phyloP scores from a whole-genome alignment of 1,139 yeast genomes.

The Yamadazyma mexicana region DNA sequence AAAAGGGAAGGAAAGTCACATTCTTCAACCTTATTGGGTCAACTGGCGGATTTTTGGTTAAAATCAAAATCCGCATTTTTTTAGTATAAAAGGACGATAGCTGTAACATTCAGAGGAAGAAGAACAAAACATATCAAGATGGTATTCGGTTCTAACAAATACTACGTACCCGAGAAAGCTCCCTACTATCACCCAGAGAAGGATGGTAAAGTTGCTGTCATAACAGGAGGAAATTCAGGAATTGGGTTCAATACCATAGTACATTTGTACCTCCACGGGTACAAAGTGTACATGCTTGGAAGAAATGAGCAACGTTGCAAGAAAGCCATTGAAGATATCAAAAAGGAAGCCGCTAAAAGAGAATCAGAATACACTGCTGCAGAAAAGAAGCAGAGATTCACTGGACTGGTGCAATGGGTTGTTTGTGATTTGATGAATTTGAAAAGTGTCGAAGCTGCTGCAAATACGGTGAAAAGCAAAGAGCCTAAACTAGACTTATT shows the following conservation, averaged over 20 bases:
- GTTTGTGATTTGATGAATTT: constrained; percentile 37
- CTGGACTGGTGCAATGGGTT: constrained; percentile 31
- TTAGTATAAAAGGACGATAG: too few relatives aligned
- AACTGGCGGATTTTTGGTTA: too few relatives aligned
- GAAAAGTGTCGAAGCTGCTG: constrained; percentile 30
- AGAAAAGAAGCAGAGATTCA: constrained; percentile 16
- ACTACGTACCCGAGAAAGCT: constrained; percentile 26
- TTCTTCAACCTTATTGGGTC: too few relatives aligned
- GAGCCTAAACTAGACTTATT: constrained; percentile 35
- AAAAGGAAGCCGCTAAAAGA: constrained; percentile 23
- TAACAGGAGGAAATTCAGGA: constrained; percentile 49
- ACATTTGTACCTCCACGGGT: constrained; percentile 46
- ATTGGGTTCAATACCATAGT: constrained; percentile 45
- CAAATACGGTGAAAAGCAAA: constrained; percentile 20
- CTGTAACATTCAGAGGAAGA: too few relatives aligned
- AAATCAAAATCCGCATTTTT: too few relatives aligned
- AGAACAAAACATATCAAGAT: not conserved
- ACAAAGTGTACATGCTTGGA: constrained; percentile 41
- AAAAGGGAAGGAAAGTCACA: too few relatives aligned
- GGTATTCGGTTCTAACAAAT: constrained; percentile 2
- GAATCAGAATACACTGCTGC: constrained; percentile 14
- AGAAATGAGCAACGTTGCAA: constrained; percentile 36
- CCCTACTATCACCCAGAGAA: constrained; percentile 33
- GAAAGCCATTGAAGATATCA: constrained; percentile 37
- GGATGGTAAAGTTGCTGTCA: constrained; percentile 40